phyloP scores from a whole-genome alignment of 495 filamentous ascomycete species.

The Penicillium bovifimosum region DNA sequence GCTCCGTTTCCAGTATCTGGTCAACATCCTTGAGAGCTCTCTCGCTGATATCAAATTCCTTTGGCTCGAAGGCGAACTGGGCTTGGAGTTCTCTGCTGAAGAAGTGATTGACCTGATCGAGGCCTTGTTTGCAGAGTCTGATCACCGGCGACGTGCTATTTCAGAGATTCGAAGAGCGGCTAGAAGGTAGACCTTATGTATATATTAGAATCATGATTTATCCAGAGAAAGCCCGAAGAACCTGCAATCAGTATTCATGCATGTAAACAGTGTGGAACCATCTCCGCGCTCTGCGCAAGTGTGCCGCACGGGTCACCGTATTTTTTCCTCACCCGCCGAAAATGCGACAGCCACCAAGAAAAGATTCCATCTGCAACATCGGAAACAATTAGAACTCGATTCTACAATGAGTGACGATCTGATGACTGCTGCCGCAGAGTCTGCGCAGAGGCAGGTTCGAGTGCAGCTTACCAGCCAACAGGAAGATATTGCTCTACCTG shows the following conservation, averaged over 20 bases:
- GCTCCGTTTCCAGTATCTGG: slow-evolving; percentile 84
- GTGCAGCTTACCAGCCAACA: slow-evolving; percentile 56
- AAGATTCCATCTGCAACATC: slow-evolving; percentile 12
- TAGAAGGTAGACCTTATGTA: slow-evolving; percentile 5
- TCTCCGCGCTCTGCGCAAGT: slow-evolving; percentile 40
- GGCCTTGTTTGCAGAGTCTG: slow-evolving; percentile 85
- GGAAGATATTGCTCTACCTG: slow-evolving; percentile 54
- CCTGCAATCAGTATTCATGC: background rate
- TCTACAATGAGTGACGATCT: slow-evolving; percentile 31
- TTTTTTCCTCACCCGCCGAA: slow-evolving; percentile 38
- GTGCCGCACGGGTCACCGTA: slow-evolving; percentile 44
- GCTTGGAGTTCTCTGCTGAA: slow-evolving; percentile 72
- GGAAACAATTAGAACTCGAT: slow-evolving; percentile 7
- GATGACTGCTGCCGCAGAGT: slow-evolving; percentile 19
- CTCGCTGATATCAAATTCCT: slow-evolving; percentile 83
- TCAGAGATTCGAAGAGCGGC: slow-evolving; percentile 61
- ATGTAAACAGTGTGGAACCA: slow-evolving; percentile 22
- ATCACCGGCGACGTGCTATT: slow-evolving; percentile 68
- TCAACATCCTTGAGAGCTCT: slow-evolving; percentile 84
- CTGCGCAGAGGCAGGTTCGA: slow-evolving; percentile 49
- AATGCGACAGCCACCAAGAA: slow-evolving; percentile 28
- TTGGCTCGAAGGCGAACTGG: slow-evolving; percentile 81
- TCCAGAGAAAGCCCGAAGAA: background rate
- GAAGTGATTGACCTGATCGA: slow-evolving; percentile 86
- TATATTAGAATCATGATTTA: background rate